These are phyloP conservation scores for Irpex sp. DNA, from an alignment of 1,284 basidiomycete species.

Conservation along the genomic window DNA sequence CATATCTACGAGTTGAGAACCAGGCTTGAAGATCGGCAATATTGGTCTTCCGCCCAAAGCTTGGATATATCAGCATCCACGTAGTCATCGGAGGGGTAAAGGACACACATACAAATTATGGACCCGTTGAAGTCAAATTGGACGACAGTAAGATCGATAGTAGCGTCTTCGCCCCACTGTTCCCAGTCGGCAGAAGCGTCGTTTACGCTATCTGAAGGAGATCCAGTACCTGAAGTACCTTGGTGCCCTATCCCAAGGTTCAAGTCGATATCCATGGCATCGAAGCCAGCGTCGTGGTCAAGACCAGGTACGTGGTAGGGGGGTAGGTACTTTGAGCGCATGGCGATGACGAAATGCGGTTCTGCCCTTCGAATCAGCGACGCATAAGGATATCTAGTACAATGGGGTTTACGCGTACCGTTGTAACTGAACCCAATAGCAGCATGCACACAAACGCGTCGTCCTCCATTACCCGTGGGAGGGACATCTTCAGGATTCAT, in stretches of 20 bases:
- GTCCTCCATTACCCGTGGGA: slow-evolving; percentile 28
- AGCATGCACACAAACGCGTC: slow-evolving; percentile 52
- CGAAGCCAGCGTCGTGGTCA: slow-evolving; percentile 23
- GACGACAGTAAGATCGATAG: slow-evolving; percentile 47
- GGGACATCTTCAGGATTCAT: neutral
- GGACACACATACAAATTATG: slow-evolving; percentile 1
- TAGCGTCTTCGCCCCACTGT: slow-evolving; percentile 56
- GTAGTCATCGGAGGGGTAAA: slow-evolving; percentile 33
- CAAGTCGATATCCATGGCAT: slow-evolving; percentile 43
- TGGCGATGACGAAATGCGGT: slow-evolving; percentile 59
- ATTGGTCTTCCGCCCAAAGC: slow-evolving; percentile 45
- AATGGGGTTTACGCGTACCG: slow-evolving; percentile 37
- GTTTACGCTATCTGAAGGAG: slow-evolving; percentile 20
- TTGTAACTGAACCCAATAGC: slow-evolving; percentile 63
- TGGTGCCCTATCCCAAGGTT: slow-evolving; percentile 32
- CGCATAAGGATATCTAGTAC: neutral
- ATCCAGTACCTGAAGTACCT: slow-evolving; percentile 3
- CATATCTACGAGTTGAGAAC: slow-evolving; percentile 38
- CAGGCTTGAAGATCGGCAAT: slow-evolving; percentile 36
- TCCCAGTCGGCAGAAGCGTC: slow-evolving; percentile 50
- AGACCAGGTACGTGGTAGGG: slow-evolving; percentile 14
- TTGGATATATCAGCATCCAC: slow-evolving; percentile 11
- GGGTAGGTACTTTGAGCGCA: slow-evolving; percentile 40
- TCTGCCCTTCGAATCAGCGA: slow-evolving; percentile 35
- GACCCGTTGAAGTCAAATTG: slow-evolving; percentile 21